Percentiles rank a stretch among this genome's conserved stretches.
Conservation (phyloP, 345 rosid genomes). For the Corchorus olitorius region DNA sequence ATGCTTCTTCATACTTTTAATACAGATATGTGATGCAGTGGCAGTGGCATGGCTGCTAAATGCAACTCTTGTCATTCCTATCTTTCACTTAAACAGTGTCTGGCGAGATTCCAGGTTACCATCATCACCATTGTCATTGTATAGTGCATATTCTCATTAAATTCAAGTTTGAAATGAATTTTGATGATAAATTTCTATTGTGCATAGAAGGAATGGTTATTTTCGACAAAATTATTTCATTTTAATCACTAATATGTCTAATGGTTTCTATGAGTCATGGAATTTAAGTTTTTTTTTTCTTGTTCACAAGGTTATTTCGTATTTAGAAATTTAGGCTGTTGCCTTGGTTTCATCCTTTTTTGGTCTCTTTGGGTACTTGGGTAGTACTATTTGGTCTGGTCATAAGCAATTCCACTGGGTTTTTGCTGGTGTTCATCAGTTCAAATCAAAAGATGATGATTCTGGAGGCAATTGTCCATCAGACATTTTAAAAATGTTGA, state of each 20-base stretch:
- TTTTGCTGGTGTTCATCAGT: neutral
- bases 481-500: neutral
- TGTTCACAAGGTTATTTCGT: constrained; percentile 1
- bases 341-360: neutral
- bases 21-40: constrained; percentile 98
- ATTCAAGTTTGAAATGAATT: neutral
- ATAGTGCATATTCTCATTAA: neutral
- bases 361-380: neutral
- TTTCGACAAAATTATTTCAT: neutral
- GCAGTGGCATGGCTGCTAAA: constrained; percentile 94
- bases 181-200: neutral
- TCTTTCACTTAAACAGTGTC: constrained; percentile 93
- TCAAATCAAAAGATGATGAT: too few relatives aligned
- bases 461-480: too few relatives aligned
- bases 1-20: constrained; percentile 11
- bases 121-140: neutral
- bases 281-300: neutral
- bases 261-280: neutral
- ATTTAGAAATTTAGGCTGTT: constrained; percentile 4
- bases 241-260: neutral
- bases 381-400: neutral
- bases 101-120: constrained; percentile 98
- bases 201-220: neutral
- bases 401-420: neutral
- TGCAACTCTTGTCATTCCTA: constrained; percentile 94